phyloP scores from a whole-genome alignment of 2,329 filamentous ascomycete genomes.

The Fusarium robinianum region DNA sequence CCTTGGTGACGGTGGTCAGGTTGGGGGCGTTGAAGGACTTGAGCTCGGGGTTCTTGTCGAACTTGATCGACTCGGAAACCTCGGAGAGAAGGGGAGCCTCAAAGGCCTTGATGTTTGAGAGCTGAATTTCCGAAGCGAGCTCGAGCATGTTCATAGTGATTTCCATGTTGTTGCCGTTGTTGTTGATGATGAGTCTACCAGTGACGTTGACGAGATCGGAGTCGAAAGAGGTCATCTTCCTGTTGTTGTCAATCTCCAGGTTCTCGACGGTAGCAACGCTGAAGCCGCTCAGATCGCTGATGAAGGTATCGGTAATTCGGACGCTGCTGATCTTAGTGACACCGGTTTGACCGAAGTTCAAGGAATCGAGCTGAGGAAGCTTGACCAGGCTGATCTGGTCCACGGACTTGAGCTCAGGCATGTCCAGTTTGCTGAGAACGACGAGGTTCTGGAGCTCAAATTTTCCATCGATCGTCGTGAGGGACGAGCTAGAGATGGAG shows the following conservation, averaged over 20 bases:
- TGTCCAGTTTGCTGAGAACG: constrained; percentile 67
- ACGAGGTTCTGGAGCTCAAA: constrained; percentile 73
- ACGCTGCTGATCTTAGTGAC: constrained; percentile 71
- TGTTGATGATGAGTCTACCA: constrained; percentile 70
- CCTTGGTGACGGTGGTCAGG: constrained; percentile 65
- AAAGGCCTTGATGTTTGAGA: constrained; percentile 77
- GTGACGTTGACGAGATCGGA: constrained; percentile 80
- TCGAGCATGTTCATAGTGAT: constrained; percentile 78
- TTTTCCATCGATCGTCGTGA: constrained; percentile 68
- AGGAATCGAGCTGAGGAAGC: constrained; percentile 62
- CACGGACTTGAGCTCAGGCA: constrained; percentile 68
- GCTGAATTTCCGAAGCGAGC: constrained; percentile 56
- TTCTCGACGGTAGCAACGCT: constrained; percentile 72
- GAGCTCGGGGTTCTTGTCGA: constrained; percentile 77
- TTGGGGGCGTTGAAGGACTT: constrained; percentile 65
- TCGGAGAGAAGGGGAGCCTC: constrained; percentile 71
- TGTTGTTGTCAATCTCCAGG: constrained; percentile 91
- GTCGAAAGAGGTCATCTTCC: constrained; percentile 72
- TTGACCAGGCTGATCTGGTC: constrained; percentile 72
- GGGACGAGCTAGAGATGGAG: constrained; percentile 62
- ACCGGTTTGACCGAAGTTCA: constrained; percentile 56
- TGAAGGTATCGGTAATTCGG: constrained; percentile 82
- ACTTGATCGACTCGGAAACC: constrained; percentile 79
- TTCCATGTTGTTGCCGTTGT: constrained; percentile 75
- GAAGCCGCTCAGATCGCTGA: constrained; percentile 78